Base-by-base conservation (phyloP, 495 filamentous ascomycete species). In the Tirmania nivea region DNA sequence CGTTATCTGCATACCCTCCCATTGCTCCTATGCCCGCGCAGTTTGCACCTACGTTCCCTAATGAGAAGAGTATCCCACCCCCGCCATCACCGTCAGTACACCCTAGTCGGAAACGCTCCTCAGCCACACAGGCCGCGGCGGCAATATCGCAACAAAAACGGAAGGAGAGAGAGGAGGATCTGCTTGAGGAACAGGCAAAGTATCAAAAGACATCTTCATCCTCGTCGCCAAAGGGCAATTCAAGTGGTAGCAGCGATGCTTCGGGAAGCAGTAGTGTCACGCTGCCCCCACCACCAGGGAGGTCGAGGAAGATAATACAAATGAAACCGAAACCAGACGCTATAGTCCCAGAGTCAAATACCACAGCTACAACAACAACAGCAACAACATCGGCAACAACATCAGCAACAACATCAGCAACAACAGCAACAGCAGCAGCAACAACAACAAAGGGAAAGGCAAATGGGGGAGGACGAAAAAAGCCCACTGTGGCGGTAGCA, bases 251-350 rank as follows among this genome's bases (percentile, higher is more conserved):
- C 25, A 31, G 25, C 25, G 25, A 31, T 31, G 25, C 25, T 47
- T 63, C 53, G 25, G 12, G 54, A 50, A 21, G 62, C 56, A 52
- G 54, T 48, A 60, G 45, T 48, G 88, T 93, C 61, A 76, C 81
- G 16, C 74, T 97, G 4, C 90, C 90, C 19, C 90, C 92, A 3
- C 90, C 90, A 14, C 90, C 90, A 0, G 92, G 88, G 11, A 73
- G 90, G 50, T 83, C 86, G 34, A 78, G 92, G 58, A 95, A 87
- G 70, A 96, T 97, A 63, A 96, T 96, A 50, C 90, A 96, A 68
- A 94, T 97, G 90, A 92, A 93, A 65, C 81, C 81, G 0, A 56
- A 57, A 10, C 54, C 63, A 1, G 35, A 52, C 31, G 35, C 59
- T 51, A 9, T 54, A 49, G 20, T 48, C 52, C 42, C 62, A 17